Evolutionary conservation across 805 yeast species (phyloP).

Genomic region (Cyberlindnera maritima): DNA sequence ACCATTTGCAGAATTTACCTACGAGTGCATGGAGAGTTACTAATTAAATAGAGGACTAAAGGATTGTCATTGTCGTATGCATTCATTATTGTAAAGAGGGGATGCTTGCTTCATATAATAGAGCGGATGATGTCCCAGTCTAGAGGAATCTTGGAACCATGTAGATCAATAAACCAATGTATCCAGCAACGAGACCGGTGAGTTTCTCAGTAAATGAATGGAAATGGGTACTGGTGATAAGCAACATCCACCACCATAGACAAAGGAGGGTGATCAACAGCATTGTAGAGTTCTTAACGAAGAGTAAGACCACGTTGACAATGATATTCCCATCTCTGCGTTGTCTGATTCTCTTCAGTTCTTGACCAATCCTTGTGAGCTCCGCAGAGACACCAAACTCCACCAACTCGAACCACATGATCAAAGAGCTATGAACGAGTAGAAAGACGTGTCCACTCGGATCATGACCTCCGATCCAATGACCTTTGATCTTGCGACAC

Average conservation of each 20-base stretch:
- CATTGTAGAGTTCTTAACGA: conserved; percentile 20
- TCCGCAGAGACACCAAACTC: conserved; percentile 38
- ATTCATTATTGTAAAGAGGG: not conserved
- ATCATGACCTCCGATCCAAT: conserved; percentile 88
- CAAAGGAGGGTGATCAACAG: conserved; percentile 34
- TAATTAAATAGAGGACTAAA: not conserved
- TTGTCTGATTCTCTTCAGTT: conserved; percentile 1
- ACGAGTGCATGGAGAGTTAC: conserved; percentile 67
- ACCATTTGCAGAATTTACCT: conserved; percentile 68
- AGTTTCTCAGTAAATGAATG: conserved; percentile 77
- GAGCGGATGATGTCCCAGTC: not conserved
- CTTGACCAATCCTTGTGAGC: conserved; percentile 21
- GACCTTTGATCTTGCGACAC: conserved; percentile 61
- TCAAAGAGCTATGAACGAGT: conserved; percentile 60
- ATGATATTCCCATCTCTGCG: not conserved
- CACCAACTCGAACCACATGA: conserved; percentile 62
- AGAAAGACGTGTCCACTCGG: conserved; percentile 93
- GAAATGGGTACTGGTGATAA: conserved; percentile 81
- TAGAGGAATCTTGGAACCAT: conserved; percentile 36
- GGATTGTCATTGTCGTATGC: too few species aligned
- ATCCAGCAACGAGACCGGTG: conserved; percentile 66
- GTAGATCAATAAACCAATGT: conserved; percentile 41
- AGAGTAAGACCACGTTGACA: not conserved
- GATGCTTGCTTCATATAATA: too few species aligned
- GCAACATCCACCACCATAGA: conserved; percentile 84